Conservation (phyloP, 257 asterid species). For the Rhazya stricta region DNA sequence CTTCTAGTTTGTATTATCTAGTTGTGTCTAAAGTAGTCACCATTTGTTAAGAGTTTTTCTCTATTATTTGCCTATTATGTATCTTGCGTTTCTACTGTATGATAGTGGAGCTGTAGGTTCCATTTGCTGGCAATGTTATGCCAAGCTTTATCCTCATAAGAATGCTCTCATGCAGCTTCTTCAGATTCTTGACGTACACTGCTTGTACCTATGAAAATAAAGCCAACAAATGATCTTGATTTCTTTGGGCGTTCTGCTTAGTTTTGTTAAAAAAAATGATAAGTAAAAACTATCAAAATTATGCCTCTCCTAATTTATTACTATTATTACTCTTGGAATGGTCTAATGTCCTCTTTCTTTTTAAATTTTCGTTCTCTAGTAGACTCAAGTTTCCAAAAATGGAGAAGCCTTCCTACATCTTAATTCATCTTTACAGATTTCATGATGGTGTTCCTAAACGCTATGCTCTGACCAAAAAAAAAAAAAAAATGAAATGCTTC, state of each 20-base stretch:
- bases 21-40: background rate
- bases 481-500: background rate
- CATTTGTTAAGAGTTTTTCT: background rate
- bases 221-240: background rate
- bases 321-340: background rate
- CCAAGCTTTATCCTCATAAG: background rate
- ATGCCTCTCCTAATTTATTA: background rate
- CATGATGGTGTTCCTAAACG: background rate
- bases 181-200: background rate
- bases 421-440: background rate
- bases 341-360: background rate
- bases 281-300: too few relatives aligned
- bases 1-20: too few relatives aligned
- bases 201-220: background rate
- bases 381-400: background rate
- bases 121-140: background rate
- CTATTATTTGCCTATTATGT: constrained; percentile 2
- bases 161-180: background rate
- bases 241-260: background rate
- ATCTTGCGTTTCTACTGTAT: background rate
- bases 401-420: too few relatives aligned
- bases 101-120: too few relatives aligned
- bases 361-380: background rate
- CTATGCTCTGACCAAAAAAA: too few relatives aligned
- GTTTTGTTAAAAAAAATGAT: background rate